These are phyloP conservation scores for Cystofilobasidium ferigula DNA, from an alignment of 768 basidiomycete genomes.

Conservation along the genomic window DNA sequence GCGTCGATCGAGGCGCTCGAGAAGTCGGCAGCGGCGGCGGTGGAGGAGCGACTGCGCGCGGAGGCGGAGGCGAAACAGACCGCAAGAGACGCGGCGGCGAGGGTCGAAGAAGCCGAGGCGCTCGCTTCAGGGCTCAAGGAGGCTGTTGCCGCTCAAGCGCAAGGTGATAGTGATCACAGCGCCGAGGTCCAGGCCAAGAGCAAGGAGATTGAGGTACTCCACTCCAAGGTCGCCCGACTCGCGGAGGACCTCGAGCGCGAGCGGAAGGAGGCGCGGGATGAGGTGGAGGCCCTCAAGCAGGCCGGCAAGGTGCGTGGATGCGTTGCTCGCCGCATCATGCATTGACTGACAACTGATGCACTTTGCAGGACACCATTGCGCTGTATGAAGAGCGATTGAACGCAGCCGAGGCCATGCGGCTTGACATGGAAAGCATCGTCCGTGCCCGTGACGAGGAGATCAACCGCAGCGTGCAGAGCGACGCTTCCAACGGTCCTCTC, in stretches of 20 bases:
- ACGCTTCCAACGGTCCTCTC: neutral
- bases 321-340: too few relatives aligned
- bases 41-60: slow-evolving; percentile 44
- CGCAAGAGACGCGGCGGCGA: slow-evolving; percentile 34
- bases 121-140: slow-evolving; percentile 37
- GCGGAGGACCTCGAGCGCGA: slow-evolving; percentile 47
- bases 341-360: neutral
- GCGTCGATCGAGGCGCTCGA: slow-evolving; percentile 44
- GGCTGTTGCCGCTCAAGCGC: slow-evolving; percentile 31
- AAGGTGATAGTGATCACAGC: neutral
- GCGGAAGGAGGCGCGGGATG: slow-evolving; percentile 53
- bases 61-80: slow-evolving; percentile 44
- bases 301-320: slow-evolving; percentile 66
- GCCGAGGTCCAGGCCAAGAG: slow-evolving; percentile 13
- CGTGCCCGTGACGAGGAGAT: slow-evolving; percentile 33
- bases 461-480: neutral
- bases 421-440: slow-evolving; percentile 53
- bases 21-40: slow-evolving; percentile 39
- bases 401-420: slow-evolving; percentile 56
- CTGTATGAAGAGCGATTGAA: slow-evolving; percentile 83
- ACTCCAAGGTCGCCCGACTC: slow-evolving; percentile 10
- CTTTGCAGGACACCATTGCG: slow-evolving; percentile 72
- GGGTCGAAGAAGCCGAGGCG: slow-evolving; percentile 38
- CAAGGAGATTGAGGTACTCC: slow-evolving; percentile 21
- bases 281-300: slow-evolving; percentile 71